Conservation (phyloP, 2,329 filamentous ascomycete species). For the Cladosporium sp. region DNA sequence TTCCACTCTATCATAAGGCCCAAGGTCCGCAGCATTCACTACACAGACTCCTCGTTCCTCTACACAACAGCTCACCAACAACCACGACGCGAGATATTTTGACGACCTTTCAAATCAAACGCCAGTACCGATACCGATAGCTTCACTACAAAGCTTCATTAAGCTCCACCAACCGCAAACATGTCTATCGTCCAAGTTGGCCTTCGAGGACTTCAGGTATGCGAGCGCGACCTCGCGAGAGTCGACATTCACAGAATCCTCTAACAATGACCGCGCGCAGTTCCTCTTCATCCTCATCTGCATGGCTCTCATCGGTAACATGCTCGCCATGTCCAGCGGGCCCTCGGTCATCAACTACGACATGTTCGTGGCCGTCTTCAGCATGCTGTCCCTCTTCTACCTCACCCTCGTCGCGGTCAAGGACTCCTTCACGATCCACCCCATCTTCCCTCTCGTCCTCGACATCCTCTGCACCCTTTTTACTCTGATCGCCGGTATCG, state of each 20-base stretch:
- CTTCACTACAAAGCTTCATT: no score
- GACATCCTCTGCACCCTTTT: conserved; percentile 62
- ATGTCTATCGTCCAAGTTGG: conserved; percentile 24
- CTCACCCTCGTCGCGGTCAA: conserved; percentile 56
- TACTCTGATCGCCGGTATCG: conserved; percentile 66
- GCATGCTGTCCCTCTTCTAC: conserved; percentile 62
- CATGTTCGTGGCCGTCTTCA: conserved; percentile 66
- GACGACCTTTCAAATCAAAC: no score
- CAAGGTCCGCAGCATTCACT: no score
- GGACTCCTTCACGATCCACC: conserved; percentile 47
- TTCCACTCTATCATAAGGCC: no score
- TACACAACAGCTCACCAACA: no score
- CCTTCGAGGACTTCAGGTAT: conserved; percentile 27
- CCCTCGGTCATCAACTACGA: conserved; percentile 56
- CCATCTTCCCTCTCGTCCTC: conserved; percentile 51
- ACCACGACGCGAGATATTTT: no score
- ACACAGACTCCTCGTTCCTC: no score
- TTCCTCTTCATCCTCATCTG: conserved; percentile 58
- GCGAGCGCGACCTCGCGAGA: background rate
- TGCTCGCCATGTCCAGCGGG: conserved; percentile 47
- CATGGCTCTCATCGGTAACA: conserved; percentile 60
- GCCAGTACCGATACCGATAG: no score
- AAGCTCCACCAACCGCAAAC: conserved; percentile 9
- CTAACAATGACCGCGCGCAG: conserved; percentile 32
- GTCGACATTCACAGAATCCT: background rate